A percentile compares a stretch with the other conserved stretches of the same genome.
phyloP scores from a whole-genome alignment of 768 basidiomycete species.

The Auriculariales sp. region DNA sequence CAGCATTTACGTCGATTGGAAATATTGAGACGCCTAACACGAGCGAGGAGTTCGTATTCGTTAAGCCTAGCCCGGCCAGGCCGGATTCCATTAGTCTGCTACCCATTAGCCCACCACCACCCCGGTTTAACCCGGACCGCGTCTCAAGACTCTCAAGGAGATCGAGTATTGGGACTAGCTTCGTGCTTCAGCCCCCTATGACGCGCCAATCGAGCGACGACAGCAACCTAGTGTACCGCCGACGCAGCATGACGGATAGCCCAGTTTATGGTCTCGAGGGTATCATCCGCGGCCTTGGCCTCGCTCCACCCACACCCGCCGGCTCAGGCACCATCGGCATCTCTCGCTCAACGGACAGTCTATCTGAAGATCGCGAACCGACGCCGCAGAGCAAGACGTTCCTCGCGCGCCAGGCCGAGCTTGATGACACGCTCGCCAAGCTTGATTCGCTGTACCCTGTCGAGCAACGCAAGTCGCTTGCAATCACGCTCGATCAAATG shows the following conservation, averaged over 20 bases:
- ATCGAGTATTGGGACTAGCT: not conserved
- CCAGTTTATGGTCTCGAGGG: not conserved
- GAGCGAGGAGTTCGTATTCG: no score
- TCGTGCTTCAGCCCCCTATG: not conserved
- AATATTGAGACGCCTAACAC: no score
- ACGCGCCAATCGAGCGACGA: not conserved
- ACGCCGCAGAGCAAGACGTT: not conserved
- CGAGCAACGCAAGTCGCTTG: not conserved
- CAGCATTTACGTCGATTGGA: not conserved
- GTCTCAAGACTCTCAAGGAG: no score
- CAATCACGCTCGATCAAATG: not conserved
- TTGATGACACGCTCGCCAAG: not conserved
- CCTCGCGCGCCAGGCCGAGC: not conserved
- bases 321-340: not conserved
- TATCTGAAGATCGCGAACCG: not conserved
- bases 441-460: not conserved
- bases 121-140: no score
- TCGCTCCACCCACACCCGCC: not conserved
- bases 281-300: not conserved
- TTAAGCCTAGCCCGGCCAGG: no score
- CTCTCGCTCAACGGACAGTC: not conserved
- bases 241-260: not conserved
- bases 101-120: not conserved
- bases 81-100: not conserved
- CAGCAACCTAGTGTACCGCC: not conserved